A percentile compares a stretch with the other conserved stretches of the same genome.
phyloP scores from a whole-genome alignment of 257 asterid species.

The Mentha longifolia region DNA sequence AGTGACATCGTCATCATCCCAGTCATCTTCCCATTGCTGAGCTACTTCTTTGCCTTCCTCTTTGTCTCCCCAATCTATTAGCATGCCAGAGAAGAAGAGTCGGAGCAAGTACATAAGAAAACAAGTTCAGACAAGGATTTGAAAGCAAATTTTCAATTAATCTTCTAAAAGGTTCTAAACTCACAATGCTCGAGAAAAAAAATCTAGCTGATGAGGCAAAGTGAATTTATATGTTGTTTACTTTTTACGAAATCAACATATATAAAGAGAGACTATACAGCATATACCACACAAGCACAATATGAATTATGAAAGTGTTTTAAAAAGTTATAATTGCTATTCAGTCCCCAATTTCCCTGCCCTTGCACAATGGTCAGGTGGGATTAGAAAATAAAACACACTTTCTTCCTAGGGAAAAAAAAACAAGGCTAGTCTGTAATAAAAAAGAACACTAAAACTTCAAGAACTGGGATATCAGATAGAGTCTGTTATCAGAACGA shows the following conservation, averaged over 20 bases:
- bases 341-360: neutral
- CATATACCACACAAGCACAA: constrained; percentile 12
- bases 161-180: neutral
- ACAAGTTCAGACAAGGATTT: neutral
- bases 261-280: neutral
- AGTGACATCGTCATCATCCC: constrained; percentile 95
- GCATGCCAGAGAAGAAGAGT: neutral
- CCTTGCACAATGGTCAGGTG: neutral
- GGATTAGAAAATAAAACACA: neutral
- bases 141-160: neutral
- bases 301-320: neutral
- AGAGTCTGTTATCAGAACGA: neutral
- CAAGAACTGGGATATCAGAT: neutral
- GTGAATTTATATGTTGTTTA: neutral
- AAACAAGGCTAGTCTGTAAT: neutral
- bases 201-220: neutral
- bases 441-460: neutral
- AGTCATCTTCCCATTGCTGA: constrained; percentile 96
- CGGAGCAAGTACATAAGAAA: constrained; percentile 9
- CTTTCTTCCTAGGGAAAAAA: neutral
- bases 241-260: neutral
- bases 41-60: constrained; percentile 77
- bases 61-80: constrained; percentile 72
- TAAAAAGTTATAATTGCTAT: neutral
- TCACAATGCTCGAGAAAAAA: neutral